Percentiles rank a stretch among this genome's conserved stretches.
Evolutionary conservation across 2,329 filamentous ascomycete species (phyloP).

Genomic region (Aspergillus pseudoterreus): DNA sequence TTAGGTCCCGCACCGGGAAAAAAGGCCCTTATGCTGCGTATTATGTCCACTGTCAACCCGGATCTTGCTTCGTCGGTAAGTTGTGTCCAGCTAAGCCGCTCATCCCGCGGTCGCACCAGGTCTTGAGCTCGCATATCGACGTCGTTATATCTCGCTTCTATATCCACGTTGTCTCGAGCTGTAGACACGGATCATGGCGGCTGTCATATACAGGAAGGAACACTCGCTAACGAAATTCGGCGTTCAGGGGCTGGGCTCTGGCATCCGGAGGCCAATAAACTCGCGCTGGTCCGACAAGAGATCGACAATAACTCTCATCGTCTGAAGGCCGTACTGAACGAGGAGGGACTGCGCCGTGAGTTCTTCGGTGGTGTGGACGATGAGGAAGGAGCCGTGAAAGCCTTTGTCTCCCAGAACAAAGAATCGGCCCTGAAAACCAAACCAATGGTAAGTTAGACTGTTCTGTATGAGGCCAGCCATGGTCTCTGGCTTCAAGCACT

Average conservation of each 20-base stretch:
- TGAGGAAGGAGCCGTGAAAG: slow-evolving; percentile 60
- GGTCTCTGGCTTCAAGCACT: not conserved
- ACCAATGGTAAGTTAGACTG: slow-evolving; percentile 64
- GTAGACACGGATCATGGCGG: not conserved
- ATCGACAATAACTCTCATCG: slow-evolving; percentile 70
- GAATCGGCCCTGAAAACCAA: slow-evolving; percentile 77
- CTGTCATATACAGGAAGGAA: not conserved
- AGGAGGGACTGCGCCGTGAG: slow-evolving; percentile 57
- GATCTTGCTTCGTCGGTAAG: slow-evolving; percentile 67
- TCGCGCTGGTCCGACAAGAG: slow-evolving; percentile 65
- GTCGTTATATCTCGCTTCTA: not conserved
- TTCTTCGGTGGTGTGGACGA: slow-evolving; percentile 61
- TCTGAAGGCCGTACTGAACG: slow-evolving; percentile 65
- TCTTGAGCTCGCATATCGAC: not conserved
- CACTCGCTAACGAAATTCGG: slow-evolving; percentile 7
- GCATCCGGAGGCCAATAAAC: slow-evolving; percentile 66
- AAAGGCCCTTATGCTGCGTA: slow-evolving; percentile 87
- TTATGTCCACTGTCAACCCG: slow-evolving; percentile 78
- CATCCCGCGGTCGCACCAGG: not conserved
- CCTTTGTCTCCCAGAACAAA: slow-evolving; percentile 67
- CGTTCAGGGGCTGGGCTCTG: slow-evolving; percentile 70
- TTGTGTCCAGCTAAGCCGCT: slow-evolving; percentile 15
- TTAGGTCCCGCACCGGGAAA: slow-evolving; percentile 73
- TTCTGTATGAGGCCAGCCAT: not conserved
- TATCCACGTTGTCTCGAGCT: not conserved